Percentiles rank a stretch among this genome's conserved stretches.
These are phyloP conservation scores for Acanthamoeba triangularis DNA, from an alignment of 208 protist genomes.

Conservation along the genomic window DNA sequence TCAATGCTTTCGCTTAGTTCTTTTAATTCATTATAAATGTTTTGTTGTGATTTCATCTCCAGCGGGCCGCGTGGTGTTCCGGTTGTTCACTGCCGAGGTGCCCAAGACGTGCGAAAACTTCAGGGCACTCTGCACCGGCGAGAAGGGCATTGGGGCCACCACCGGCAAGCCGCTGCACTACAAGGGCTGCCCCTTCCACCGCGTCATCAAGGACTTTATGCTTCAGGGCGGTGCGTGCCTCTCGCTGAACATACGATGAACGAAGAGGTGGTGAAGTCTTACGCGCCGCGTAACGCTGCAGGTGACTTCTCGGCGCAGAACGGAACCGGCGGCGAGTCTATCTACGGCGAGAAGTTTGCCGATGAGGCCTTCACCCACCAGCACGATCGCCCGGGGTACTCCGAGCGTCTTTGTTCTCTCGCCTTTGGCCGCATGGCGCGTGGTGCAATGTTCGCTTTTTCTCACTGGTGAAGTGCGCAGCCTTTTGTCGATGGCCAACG, in stretches of 20 bases:
- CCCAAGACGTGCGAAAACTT: constrained; percentile 89
- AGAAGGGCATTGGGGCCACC: constrained; percentile 80
- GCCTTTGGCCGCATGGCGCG: no score
- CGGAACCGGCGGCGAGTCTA: constrained; percentile 98
- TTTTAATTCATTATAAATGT: no score
- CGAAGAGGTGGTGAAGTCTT: not conserved
- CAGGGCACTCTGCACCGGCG: constrained; percentile 87
- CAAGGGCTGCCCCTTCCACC: constrained; percentile 82
- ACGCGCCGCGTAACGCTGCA: constrained; percentile 92
- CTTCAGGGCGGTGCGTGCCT: constrained; percentile 67
- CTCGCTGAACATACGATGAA: not conserved
- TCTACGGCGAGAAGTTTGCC: constrained; percentile 97
- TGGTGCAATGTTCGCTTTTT: no score
- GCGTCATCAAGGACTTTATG: constrained; percentile 85
- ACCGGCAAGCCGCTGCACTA: constrained; percentile 85
- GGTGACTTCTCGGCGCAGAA: constrained; percentile 98
- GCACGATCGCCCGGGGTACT: constrained; percentile 84
- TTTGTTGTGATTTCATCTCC: not conserved
- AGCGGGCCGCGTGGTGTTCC: constrained; percentile 22
- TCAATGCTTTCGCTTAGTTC: no score
- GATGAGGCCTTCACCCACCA: constrained; percentile 98
- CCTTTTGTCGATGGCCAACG: constrained; percentile 96
- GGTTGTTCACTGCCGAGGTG: constrained; percentile 75
- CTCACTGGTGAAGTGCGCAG: no score
- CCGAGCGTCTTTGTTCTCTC: not conserved